Conservation (phyloP, 768 basidiomycete genomes). For the Podaxis sp. region DNA sequence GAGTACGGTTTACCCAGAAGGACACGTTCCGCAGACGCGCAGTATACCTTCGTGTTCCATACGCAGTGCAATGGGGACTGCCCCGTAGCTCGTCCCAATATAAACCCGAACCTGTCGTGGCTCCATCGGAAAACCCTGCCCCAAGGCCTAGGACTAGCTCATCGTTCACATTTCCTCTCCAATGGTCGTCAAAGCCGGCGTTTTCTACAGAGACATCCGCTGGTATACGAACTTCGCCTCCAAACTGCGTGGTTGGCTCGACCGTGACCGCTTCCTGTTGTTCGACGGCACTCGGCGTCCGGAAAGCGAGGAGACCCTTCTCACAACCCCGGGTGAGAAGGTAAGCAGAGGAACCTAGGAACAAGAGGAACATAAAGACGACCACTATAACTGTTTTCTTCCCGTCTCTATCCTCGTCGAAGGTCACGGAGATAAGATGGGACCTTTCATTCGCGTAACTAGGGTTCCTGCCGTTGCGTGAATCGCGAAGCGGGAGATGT, state of each 20-base stretch:
- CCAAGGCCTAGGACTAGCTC: neutral
- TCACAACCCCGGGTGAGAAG: neutral
- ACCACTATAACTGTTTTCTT: slow-evolving; percentile 26
- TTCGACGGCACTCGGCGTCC: slow-evolving; percentile 13
- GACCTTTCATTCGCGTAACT: slow-evolving; percentile 40
- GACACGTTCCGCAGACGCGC: slow-evolving; percentile 28
- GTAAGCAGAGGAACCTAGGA: slow-evolving; percentile 22
- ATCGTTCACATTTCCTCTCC: neutral
- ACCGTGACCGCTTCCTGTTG: neutral
- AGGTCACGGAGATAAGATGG: slow-evolving; percentile 34
- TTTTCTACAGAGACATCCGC: neutral
- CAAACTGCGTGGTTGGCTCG: neutral
- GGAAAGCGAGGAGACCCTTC: neutral
- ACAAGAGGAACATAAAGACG: slow-evolving; percentile 27
- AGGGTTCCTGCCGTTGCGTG: slow-evolving; percentile 11
- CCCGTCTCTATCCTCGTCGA: slow-evolving; percentile 33
- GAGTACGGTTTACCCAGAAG: slow-evolving; percentile 26
- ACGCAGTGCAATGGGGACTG: slow-evolving; percentile 26
- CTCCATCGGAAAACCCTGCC: neutral
- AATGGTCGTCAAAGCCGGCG: neutral
- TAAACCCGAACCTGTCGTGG: slow-evolving; percentile 3
- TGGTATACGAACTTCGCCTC: neutral
- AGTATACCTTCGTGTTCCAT: slow-evolving; percentile 30
- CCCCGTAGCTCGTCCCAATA: slow-evolving; percentile 28
- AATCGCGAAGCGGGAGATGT: slow-evolving; percentile 6